Conservation (phyloP, 1,139 yeast genomes). For the Lodderomyces jiufengensis region DNA sequence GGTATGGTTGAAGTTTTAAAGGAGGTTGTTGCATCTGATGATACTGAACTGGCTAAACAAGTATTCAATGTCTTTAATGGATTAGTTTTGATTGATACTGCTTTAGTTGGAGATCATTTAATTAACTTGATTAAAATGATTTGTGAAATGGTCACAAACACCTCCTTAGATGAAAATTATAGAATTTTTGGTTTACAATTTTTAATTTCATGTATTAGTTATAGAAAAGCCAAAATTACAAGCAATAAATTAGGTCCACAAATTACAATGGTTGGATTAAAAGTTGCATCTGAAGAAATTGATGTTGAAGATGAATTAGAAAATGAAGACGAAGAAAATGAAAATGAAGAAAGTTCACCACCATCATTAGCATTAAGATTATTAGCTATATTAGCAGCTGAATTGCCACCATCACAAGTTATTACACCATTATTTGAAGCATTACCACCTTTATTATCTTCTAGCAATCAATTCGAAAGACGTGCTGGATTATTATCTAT, state of each 20-base stretch:
- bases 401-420: conserved; percentile 90
- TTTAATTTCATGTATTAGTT: conserved; percentile 70
- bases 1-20: conserved; percentile 78
- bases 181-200: conserved; percentile 84
- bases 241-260: conserved; percentile 75
- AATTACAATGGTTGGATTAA: conserved; percentile 68
- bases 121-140: conserved; percentile 67
- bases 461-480: conserved; percentile 71
- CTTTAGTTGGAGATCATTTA: conserved; percentile 74
- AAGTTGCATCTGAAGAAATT: conserved; percentile 76
- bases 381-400: conserved; percentile 72
- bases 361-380: conserved; percentile 76
- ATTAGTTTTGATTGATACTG: conserved; percentile 70
- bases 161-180: conserved; percentile 70
- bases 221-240: conserved; percentile 65
- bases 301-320: conserved; percentile 70
- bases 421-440: conserved; percentile 73
- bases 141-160: conserved; percentile 70
- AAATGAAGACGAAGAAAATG: conserved; percentile 83
- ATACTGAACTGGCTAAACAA: conserved; percentile 66
- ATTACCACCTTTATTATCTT: conserved; percentile 57
- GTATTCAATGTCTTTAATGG: conserved; percentile 85
- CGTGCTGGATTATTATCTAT: conserved; percentile 83
- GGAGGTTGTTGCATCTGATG: conserved; percentile 68
- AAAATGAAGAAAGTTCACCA: conserved; percentile 87